Conservation (phyloP, 805 yeast genomes). For the Torulaspora gathmanii region DNA sequence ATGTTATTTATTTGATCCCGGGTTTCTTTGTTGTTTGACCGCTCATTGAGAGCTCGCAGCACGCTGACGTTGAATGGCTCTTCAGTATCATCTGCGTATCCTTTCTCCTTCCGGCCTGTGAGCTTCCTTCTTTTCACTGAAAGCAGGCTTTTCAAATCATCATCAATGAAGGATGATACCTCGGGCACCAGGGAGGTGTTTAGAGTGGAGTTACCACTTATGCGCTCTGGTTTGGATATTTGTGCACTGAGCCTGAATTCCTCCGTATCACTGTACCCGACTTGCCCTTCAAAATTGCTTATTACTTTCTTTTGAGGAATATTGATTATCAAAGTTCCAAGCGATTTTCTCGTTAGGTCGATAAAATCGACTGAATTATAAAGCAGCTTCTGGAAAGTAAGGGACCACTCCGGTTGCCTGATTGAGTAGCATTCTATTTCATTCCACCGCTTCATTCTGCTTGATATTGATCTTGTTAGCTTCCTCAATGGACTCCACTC, state of each 20-base stretch:
- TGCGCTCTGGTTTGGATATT: background rate
- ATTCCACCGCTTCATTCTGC: background rate
- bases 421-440: background rate
- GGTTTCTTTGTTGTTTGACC: background rate
- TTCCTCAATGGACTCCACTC: constrained; percentile 24
- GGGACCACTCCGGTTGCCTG: background rate
- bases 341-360: constrained; percentile 10
- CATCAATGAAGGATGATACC: constrained; percentile 26
- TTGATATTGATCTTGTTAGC: background rate
- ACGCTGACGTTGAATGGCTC: constrained; percentile 1
- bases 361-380: constrained; percentile 15
- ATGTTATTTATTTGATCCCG: background rate
- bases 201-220: background rate
- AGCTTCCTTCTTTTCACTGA: constrained; percentile 11
- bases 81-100: background rate
- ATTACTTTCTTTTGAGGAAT: background rate
- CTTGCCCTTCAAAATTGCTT: no score
- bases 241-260: background rate
- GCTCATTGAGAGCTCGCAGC: constrained; percentile 1
- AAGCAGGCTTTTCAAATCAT: constrained; percentile 17
- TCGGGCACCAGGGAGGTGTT: constrained; percentile 21
- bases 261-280: no score
- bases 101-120: background rate
- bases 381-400: constrained; percentile 5
- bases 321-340: constrained; percentile 6